Base-by-base conservation (phyloP, 208 protist genomes). In the Acanthamoeba polyphaga region DNA sequence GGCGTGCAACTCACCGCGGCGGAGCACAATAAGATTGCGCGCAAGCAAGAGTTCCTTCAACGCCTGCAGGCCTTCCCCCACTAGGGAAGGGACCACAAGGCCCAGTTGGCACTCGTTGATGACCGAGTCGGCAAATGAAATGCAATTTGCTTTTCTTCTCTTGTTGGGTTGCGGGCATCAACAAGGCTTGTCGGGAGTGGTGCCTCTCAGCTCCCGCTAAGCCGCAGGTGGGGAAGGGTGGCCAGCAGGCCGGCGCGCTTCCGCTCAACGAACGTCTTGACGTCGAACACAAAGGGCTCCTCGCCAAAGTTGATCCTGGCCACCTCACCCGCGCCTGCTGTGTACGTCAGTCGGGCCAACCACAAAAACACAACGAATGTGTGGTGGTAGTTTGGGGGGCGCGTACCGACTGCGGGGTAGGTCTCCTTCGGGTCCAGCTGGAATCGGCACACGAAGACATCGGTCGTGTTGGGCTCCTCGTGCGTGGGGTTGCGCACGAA, bases 11-110 rank as follows among this genome's bases (percentile, higher is more conserved):
- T 82, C 17, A 82, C 74, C 9, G 74, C 17, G 34, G 74, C 2
- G 38, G 74, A 82, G 74, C 34, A n/a, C 43, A 82, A 53, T 38
- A 82, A 82, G 74, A 82, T 82, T 51, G 17, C 3, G 17, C 74
- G 74, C 46, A 82, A 82, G 74, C 12, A 27, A 0, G 74, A 82
- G 74, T 82, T 82, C 19, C 19, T 82, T 8, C 22, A 82, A 51
- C 74, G 74, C 24, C 46, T 82, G 43, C 43, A 49, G 6, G 43
- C 43, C 43, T 49, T 49, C 43, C 43, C 3, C 43, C 43, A 49
- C 2, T 49, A 5, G 8, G 43, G 43, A 49, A 38, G 38, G 43
- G 43, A 4, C 43, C 3, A 38, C 38, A 38, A 38, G 0, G 53
- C 5, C 53, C 53, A 58, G 53, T 19, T n/a, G n/a, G n/a, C 43